Evolutionary conservation across 1,284 basidiomycete species (phyloP), one percentile per base, ranked within the genome.

Genomic region (Trametes pubescens): DNA sequence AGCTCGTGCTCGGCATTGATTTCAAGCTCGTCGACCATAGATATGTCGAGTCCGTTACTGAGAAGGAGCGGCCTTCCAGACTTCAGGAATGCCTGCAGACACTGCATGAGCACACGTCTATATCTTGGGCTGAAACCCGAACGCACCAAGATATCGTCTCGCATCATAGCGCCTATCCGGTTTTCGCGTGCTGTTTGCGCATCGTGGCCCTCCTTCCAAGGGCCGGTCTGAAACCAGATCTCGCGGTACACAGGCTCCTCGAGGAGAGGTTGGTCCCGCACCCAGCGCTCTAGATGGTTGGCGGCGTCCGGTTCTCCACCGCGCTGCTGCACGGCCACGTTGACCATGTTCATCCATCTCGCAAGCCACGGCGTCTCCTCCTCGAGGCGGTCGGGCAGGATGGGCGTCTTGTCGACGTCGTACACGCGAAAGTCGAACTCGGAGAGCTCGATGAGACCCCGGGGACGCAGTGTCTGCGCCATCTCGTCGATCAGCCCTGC

Each of bases 351-450:
- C 77, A 88, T 82, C 85, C 84, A 90, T 32, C 84, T 84, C n/a
- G 86, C 79, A 65, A 85, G 76, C 84, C 83, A 89, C 0, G 86
- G 86, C 6, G 76, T 77, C 16, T 77, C 77, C 54, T 86, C 71
- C 37, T 79, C 70, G 11, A 63, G 49, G 1, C 61, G 61, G 14
- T 32, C 54, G 47, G 81, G 75, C 35, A 83, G 72, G 49, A 89
- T 76, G 4, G 79, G 80, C 44, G 74, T 73, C 62, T 81, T 81
- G 63, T 88, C 75, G 21, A 68, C 67, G 65, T 86, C 87, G 70
- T 90, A 87, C 11, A 84, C 77, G 62, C 79, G 75, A 72, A 91
- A 93, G 63, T 90, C 89, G 72, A 86, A 89, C 75, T 93, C 91
- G 57, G 83, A 77, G 38, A 92, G 68, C 57, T 88, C 82, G 64